These are phyloP conservation scores for Dacryopinax spathularia DNA, from an alignment of 768 basidiomycete genomes.

Conservation along the genomic window DNA sequence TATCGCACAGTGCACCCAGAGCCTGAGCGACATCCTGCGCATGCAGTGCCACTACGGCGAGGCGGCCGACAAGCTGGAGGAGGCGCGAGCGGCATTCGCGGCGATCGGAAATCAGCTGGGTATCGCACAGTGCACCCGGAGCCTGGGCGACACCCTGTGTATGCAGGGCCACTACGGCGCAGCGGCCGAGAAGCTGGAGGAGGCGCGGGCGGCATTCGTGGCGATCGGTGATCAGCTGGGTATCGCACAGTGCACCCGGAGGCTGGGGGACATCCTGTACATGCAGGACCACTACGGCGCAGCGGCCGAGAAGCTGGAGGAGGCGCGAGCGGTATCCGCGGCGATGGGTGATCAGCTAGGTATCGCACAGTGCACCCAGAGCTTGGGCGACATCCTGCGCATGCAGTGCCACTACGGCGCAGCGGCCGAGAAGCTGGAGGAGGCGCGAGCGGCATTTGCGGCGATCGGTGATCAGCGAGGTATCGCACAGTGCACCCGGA, in stretches of 20 bases:
- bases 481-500: background rate
- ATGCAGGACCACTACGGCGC: background rate
- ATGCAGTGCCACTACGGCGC: too few relatives aligned
- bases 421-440: too few relatives aligned
- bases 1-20: background rate
- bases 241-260: background rate
- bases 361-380: background rate
- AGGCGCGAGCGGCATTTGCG: too few relatives aligned
- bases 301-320: background rate
- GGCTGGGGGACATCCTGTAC: background rate
- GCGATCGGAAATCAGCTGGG: background rate
- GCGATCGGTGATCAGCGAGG: too few relatives aligned
- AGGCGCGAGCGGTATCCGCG: background rate
- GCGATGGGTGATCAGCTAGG: background rate
- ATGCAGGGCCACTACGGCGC: background rate
- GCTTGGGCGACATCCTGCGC: too few relatives aligned
- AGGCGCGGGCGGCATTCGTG: background rate
- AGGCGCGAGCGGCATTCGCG: background rate
- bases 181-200: background rate
- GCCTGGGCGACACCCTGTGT: background rate
- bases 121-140: background rate
- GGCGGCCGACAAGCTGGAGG: background rate
- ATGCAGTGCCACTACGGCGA: background rate
- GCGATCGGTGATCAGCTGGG: background rate
- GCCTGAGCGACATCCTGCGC: background rate